A percentile compares a stretch with the other conserved stretches of the same genome.
Evolutionary conservation across 108 stramenopile species (phyloP).

Genomic region (Pseudonitzschia multiseries): DNA sequence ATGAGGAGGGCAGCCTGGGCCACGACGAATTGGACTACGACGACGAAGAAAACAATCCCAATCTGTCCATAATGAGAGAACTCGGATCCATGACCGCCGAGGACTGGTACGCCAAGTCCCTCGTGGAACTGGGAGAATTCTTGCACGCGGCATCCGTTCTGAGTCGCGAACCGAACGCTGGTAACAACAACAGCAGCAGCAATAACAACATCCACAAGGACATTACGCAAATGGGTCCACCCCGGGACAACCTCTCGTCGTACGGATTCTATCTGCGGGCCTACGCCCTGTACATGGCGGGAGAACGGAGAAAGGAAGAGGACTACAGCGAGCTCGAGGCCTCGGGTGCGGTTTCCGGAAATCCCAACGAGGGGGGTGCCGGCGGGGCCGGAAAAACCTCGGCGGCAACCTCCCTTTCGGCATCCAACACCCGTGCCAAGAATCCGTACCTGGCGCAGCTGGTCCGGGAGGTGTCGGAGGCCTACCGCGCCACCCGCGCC

Average conservation of each 20-base stretch:
- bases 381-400: not conserved
- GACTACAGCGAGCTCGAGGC: constrained; percentile 54
- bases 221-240: constrained; percentile 44
- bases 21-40: constrained; percentile 5
- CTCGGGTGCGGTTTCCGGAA: not conserved
- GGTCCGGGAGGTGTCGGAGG: constrained; percentile 64
- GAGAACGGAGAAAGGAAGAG: constrained; percentile 90
- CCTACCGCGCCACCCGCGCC: no score
- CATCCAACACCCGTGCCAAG: not conserved
- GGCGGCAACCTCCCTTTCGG: not conserved
- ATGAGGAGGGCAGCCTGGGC: not conserved
- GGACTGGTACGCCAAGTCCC: constrained; percentile 66
- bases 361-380: not conserved
- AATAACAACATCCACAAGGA: constrained; percentile 4
- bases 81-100: constrained; percentile 22
- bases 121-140: constrained; percentile 81
- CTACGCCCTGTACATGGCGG: constrained; percentile 90
- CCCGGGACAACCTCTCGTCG: constrained; percentile 45
- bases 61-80: not conserved
- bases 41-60: not conserved
- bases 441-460: constrained; percentile 69
- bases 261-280: constrained; percentile 78
- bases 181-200: constrained; percentile 16
- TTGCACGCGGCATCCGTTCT: constrained; percentile 66
- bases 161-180: not conserved